Base-by-base conservation (phyloP, 176 grass and related monocot species). In the Avena eriantha region DNA sequence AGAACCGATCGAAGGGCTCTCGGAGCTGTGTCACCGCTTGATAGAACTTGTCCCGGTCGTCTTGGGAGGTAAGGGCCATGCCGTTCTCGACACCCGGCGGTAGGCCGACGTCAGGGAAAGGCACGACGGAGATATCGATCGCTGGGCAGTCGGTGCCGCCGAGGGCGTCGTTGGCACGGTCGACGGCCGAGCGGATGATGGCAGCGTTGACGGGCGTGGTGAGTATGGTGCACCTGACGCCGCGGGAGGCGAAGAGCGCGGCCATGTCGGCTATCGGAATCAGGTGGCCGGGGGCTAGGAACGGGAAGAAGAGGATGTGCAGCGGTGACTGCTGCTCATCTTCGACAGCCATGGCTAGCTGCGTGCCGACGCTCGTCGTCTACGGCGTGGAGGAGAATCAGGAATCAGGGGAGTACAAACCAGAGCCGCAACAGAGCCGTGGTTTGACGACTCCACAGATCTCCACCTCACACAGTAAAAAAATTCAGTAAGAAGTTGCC, bases 231-330 rank as follows among this genome's bases (percentile, higher is more conserved):
- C 63, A 31, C 26, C 63, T 33, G 26, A 8, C 63, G 26, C 26
- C 63, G 5, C 26, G 63, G 63, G 63, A 66, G 63, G 63, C 63
- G 63, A 66, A 66, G 63, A 66, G 63, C 14, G 26, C 63, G 13
- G 63, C 63, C 63, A 66, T 66, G 63, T 66, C 63, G 63, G 63
- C 63, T 12, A 66, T 66, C 5, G 63, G 63, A 16, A 66, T 66
- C 26, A 66, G 63, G 63, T 66, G 63, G 26, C 63, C 63, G 26
- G 63, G 63, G 63, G 26, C 63, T 33, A 66, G 26, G 63, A 66
- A 66, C 4, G 63, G 63, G 63, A 66, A 66, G 63, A 66, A 66
- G 26, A 66, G 63, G 63, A 66, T 66, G 63, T 66, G 63, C 26
- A 66, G 26, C 13, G 63, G 63, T 8, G 63, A 8, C 4, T 66